These are phyloP conservation scores for Fragaria nilgerrensis DNA, from an alignment of 306 rosid species.

Conservation along the genomic window DNA sequence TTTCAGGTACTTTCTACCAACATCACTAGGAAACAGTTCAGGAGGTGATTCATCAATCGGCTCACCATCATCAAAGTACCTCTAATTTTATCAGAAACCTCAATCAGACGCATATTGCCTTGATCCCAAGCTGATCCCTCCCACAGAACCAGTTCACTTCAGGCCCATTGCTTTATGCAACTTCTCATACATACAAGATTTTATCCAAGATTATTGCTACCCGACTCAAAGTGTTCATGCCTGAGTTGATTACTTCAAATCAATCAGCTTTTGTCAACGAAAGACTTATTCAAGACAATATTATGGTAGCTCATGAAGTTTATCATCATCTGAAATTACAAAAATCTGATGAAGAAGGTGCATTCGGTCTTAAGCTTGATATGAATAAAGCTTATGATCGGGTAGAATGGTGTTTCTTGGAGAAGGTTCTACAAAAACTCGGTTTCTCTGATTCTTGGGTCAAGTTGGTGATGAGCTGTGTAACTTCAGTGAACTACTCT, in stretches of 20 bases:
- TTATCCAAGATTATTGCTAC: neutral
- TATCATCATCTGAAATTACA: neutral
- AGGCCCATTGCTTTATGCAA: neutral
- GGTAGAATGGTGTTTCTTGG: neutral
- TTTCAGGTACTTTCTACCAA: neutral
- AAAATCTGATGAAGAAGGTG: neutral
- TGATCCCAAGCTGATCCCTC: neutral
- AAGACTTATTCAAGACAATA: neutral
- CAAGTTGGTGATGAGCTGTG: too few species aligned
- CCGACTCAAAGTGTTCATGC: neutral
- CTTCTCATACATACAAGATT: neutral
- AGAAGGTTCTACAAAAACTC: neutral
- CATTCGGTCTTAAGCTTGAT: neutral
- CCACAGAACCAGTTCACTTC: fast-evolving
- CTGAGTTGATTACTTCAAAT: fast-evolving
- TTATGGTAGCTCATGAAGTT: neutral
- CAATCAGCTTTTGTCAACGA: neutral
- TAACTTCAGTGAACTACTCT: too few species aligned
- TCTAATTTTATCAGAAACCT: fast-evolving
- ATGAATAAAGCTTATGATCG: neutral
- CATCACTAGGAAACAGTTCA: neutral
- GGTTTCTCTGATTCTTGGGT: neutral
- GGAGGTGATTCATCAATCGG: too few species aligned
- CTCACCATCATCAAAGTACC: fast-evolving
- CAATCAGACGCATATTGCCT: neutral